Percentiles rank a stretch among this genome's conserved stretches.
Evolutionary conservation across 805 yeast species (phyloP).

Genomic region (Candida peoriensis): DNA sequence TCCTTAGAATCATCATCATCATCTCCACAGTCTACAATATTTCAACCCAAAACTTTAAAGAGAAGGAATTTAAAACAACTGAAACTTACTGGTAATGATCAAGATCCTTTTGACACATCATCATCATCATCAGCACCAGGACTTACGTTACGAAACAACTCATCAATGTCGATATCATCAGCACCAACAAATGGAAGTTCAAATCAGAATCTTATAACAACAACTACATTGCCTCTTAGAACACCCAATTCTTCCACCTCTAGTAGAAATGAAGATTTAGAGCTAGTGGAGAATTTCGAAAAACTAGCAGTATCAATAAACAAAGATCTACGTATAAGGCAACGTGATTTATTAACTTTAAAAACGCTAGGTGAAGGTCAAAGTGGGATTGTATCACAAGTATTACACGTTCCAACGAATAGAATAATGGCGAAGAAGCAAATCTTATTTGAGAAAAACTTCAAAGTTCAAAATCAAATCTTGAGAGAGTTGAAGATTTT

Average conservation of each 20-base stretch:
- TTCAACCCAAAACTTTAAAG: conserved; percentile 43
- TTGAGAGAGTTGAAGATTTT: conserved; percentile 83
- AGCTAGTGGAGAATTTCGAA: conserved; percentile 39
- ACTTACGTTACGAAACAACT: neutral
- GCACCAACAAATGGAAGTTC: no score
- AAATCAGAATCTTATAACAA: no score
- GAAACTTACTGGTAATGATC: conserved; percentile 29
- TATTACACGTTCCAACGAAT: conserved; percentile 83
- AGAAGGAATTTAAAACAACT: conserved; percentile 57
- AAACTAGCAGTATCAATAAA: conserved; percentile 34
- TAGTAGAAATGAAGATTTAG: conserved; percentile 27
- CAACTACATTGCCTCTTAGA: conserved; percentile 4
- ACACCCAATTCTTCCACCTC: conserved; percentile 26
- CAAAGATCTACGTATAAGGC: conserved; percentile 17
- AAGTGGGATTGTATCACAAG: conserved; percentile 89
- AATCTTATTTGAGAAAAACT: conserved; percentile 80
- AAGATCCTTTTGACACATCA: conserved; percentile 6
- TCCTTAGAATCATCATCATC: conserved; percentile 1
- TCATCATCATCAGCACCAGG: conserved; percentile 13
- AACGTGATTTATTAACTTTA: conserved; percentile 67
- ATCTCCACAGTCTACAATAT: conserved; percentile 13
- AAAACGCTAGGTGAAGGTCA: conserved; percentile 88
- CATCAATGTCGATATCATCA: conserved; percentile 3
- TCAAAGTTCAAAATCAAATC: conserved; percentile 74
- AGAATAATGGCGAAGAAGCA: conserved; percentile 86